Conservation (phyloP, 768 basidiomycete species). For the Amylocystis lapponica region DNA sequence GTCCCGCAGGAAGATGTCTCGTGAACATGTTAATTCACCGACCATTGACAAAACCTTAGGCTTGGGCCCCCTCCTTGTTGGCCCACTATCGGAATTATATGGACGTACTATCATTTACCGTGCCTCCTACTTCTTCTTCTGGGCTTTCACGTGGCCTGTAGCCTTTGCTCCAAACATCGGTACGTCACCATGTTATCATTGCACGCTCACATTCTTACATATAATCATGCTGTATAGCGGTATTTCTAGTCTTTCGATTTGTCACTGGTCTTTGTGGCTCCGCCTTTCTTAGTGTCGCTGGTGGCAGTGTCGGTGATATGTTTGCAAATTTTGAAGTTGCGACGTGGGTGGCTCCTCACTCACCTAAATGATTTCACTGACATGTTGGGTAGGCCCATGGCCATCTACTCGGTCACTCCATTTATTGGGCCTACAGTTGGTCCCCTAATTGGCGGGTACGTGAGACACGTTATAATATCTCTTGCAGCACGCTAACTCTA, state of each 20-base stretch:
- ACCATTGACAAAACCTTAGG: slow-evolving; percentile 3
- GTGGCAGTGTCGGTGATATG: slow-evolving; percentile 55
- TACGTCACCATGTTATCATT: slow-evolving; percentile 24
- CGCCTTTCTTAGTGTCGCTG: slow-evolving; percentile 57
- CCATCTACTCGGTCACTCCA: slow-evolving; percentile 45
- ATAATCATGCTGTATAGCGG: slow-evolving; percentile 39
- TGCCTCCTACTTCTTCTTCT: slow-evolving; percentile 53
- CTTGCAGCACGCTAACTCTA: neutral
- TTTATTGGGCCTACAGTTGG: slow-evolving; percentile 55
- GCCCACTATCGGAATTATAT: slow-evolving; percentile 44
- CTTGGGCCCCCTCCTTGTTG: slow-evolving; percentile 24
- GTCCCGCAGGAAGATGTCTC: slow-evolving; percentile 19
- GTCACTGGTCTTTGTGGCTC: slow-evolving; percentile 49
- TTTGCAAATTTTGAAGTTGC: slow-evolving; percentile 52
- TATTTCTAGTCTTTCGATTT: slow-evolving; percentile 59
- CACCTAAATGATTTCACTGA: slow-evolving; percentile 2
- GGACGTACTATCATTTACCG: slow-evolving; percentile 60
- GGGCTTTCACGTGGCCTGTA: slow-evolving; percentile 62
- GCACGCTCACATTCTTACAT: neutral
- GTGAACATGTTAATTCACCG: slow-evolving; percentile 16
- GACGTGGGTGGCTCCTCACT: slow-evolving; percentile 35
- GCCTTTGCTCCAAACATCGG: slow-evolving; percentile 68
- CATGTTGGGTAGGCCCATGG: slow-evolving; percentile 41
- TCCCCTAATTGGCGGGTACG: slow-evolving; percentile 56
- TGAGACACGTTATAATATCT: neutral